A percentile compares a stretch with the other conserved stretches of the same genome.
These are phyloP conservation scores for Allium fistulosum DNA, from an alignment of 106 monocot species.

Conservation along the genomic window DNA sequence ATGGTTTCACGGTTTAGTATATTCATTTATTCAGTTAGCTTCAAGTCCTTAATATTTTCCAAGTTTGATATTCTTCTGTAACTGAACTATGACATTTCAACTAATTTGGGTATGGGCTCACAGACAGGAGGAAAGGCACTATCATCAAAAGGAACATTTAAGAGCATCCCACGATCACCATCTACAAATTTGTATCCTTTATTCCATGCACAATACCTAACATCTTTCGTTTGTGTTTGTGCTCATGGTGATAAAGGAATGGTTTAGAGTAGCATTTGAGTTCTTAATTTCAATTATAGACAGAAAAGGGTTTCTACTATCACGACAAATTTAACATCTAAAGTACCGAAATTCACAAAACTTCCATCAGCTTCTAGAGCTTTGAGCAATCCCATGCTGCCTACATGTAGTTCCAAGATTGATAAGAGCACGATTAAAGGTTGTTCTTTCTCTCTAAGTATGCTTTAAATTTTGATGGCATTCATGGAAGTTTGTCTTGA, in stretches of 20 bases:
- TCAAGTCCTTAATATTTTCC: not conserved
- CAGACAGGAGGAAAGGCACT: slow-evolving; percentile 23
- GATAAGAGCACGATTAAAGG: slow-evolving; percentile 22
- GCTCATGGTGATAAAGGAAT: not conserved
- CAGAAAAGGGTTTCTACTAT: slow-evolving; percentile 46
- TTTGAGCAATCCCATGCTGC: slow-evolving; percentile 13
- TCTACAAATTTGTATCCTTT: slow-evolving; percentile 58
- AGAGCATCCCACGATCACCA: slow-evolving; percentile 17
- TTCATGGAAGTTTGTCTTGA: not conserved
- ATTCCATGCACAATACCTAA: not conserved
- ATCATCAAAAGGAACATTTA: slow-evolving; percentile 10
- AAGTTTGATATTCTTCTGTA: not conserved
- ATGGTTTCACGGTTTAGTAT: not conserved
- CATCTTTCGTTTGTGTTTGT: not conserved
- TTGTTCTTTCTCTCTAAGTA: not conserved
- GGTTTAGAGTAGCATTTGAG: no score
- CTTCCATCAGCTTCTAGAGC: slow-evolving; percentile 4
- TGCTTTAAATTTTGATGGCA: not conserved
- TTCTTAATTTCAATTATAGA: slow-evolving; percentile 40
- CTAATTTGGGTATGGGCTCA: slow-evolving; percentile 3
- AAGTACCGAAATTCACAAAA: slow-evolving; percentile 39
- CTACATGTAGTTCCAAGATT: slow-evolving; percentile 18
- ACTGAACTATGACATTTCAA: slow-evolving; percentile 1
- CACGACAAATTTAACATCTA: slow-evolving; percentile 29
- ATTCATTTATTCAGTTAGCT: no score